phyloP scores from a whole-genome alignment of 495 filamentous ascomycete genomes.

The Thermothielavioides terrestris region DNA sequence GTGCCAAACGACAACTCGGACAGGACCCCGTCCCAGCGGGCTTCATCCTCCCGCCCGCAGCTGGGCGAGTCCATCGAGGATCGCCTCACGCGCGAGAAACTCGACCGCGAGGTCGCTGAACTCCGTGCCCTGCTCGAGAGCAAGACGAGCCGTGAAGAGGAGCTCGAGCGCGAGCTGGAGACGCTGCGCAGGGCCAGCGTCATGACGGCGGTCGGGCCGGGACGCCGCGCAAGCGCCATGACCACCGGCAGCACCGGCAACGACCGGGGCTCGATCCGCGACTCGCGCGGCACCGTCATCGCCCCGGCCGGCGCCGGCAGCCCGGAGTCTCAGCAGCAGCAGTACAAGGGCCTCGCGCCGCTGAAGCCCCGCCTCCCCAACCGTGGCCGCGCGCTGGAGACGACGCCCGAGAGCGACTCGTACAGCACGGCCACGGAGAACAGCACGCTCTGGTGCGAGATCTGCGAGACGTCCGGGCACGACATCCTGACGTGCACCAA shows the following conservation, averaged over 20 bases:
- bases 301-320: not conserved
- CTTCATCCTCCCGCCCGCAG: slow-evolving; percentile 30
- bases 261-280: slow-evolving; percentile 44
- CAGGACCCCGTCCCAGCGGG: slow-evolving; percentile 34
- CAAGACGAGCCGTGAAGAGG: slow-evolving; percentile 72
- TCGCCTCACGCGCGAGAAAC: slow-evolving; percentile 47
- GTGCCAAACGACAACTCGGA: slow-evolving; percentile 43
- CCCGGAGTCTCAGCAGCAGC: slow-evolving; percentile 23
- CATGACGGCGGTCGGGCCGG: slow-evolving; percentile 34
- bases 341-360: slow-evolving; percentile 10
- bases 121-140: slow-evolving; percentile 59
- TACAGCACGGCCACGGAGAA: slow-evolving; percentile 65
- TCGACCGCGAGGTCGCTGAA: slow-evolving; percentile 73
- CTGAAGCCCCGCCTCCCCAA: slow-evolving; percentile 35
- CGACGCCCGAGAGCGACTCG: slow-evolving; percentile 64
- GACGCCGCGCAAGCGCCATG: slow-evolving; percentile 1
- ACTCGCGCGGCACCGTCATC: slow-evolving; percentile 51
- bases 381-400: slow-evolving; percentile 40
- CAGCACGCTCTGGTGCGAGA: slow-evolving; percentile 82
- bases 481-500: slow-evolving; percentile 90
- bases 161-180: slow-evolving; percentile 82
- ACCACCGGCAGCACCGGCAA: slow-evolving; percentile 29
- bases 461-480: slow-evolving; percentile 88
- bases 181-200: slow-evolving; percentile 49
- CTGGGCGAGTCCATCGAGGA: slow-evolving; percentile 49